Percentiles rank a stretch among this genome's conserved stretches.
These are phyloP conservation scores for Candida mattraensis DNA, from an alignment of 805 yeast genomes.

Conservation along the genomic window DNA sequence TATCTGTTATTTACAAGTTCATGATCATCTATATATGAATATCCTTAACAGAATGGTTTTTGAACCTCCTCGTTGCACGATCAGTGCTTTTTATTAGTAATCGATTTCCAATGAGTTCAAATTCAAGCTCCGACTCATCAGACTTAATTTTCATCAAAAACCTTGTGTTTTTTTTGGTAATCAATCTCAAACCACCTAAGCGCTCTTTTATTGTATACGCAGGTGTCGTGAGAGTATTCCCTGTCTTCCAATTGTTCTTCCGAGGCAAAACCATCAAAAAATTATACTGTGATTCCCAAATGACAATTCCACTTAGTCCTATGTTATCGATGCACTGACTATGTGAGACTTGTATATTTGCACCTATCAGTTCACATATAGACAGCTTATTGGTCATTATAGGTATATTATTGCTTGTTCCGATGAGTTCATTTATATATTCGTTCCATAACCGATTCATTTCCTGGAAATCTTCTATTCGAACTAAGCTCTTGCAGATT, in stretches of 20 bases:
- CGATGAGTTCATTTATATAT: slow-evolving; percentile 60
- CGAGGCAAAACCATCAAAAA: slow-evolving; percentile 61
- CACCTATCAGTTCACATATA: slow-evolving; percentile 80
- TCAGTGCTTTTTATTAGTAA: slow-evolving; percentile 75
- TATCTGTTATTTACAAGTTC: neutral
- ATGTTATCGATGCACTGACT: slow-evolving; percentile 56
- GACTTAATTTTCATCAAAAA: slow-evolving; percentile 53
- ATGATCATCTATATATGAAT: no score
- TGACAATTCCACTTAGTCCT: slow-evolving; percentile 71
- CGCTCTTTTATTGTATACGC: slow-evolving; percentile 27
- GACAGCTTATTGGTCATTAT: slow-evolving; percentile 56
- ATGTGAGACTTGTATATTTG: slow-evolving; percentile 57
- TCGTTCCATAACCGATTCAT: slow-evolving; percentile 72
- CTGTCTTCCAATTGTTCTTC: slow-evolving; percentile 37
- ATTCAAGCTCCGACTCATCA: slow-evolving; percentile 44
- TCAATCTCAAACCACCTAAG: slow-evolving; percentile 63
- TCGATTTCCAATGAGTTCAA: slow-evolving; percentile 77
- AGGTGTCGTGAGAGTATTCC: slow-evolving; percentile 17
- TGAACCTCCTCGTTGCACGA: slow-evolving; percentile 81
- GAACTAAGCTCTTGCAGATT: slow-evolving; percentile 25
- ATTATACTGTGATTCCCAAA: slow-evolving; percentile 79
- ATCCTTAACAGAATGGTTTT: slow-evolving; percentile 61
- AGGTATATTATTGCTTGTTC: slow-evolving; percentile 25
- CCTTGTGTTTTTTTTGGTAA: slow-evolving; percentile 67
- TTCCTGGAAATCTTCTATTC: slow-evolving; percentile 50